These are phyloP conservation scores for Coelastrella sp. DNA, from an alignment of 139 green algal genomes.

Conservation along the genomic window DNA sequence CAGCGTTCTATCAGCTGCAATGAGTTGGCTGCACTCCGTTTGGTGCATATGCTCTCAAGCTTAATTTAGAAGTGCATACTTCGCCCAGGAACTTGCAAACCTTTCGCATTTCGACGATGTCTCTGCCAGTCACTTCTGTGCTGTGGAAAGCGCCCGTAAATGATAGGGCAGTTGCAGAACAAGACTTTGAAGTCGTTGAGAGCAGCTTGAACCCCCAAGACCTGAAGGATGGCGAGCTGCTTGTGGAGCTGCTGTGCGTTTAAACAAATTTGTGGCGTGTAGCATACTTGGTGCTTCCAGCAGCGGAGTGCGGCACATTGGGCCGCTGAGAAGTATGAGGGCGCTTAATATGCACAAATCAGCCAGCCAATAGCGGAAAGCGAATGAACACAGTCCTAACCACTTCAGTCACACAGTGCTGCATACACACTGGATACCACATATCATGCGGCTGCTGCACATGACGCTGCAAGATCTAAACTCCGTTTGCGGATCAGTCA, in stretches of 20 bases:
- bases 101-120: not conserved
- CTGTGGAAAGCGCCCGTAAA: not conserved
- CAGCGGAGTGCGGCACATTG: not conserved
- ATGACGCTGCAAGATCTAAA: no score
- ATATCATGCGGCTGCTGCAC: no score
- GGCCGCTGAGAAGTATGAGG: no score
- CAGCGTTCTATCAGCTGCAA: not conserved
- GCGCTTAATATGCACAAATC: no score
- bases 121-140: not conserved
- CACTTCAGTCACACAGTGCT: no score
- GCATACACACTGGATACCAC: no score
- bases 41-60: no score
- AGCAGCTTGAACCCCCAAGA: not conserved
- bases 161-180: not conserved
- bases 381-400: no score
- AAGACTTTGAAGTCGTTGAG: not conserved
- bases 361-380: no score
- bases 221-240: slow-evolving; percentile 27
- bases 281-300: not conserved
- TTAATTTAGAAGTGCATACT: no score
- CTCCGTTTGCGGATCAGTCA: no score
- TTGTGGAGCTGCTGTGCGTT: slow-evolving; percentile 13
- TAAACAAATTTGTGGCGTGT: not conserved
- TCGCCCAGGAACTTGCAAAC: not conserved
- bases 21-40: no score